Base-by-base conservation (phyloP, 108 stramenopile genomes). In the Asterionellopsis glacialis region DNA sequence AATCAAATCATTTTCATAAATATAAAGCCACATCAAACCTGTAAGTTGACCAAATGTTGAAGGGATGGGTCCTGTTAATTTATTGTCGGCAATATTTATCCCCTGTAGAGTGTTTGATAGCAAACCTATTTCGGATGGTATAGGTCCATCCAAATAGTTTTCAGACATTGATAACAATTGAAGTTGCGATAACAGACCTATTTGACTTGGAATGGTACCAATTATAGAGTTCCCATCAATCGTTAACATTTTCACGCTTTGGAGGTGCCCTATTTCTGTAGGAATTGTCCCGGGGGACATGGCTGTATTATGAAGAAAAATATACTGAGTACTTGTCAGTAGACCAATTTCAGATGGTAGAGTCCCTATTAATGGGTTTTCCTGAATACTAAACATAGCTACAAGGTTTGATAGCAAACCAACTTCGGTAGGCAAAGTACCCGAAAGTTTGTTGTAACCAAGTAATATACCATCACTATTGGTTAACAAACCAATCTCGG, bases 1-100 rank as follows among this genome's bases (percentile, higher is more conserved):
- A 11, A n/a, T 54, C 25, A 91, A 52, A 1, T 88, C 58, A 68
- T 91, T 91, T 11, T 67, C 71, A 28, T 75, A 72, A 5, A 82
- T 27, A 51, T 74, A 70, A 18, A 75, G 15, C 28, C 70, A 73
- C 60, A 73, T 66, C 45, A 84, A 55, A 40, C 74, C 64, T 4
- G 42, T 23, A 59, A 86, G 67, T 12, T 72, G 70, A 12, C 54
- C 61, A 41, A 91, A 57, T 13, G 64, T 68, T 7, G 60, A 45
- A 14, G 82, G 82, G 42, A 83, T 74, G 38, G 57, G 60, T 14
- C 82, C 82, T 13, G 65, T 70, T 24, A 83, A 64, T 45, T 74
- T 1, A 43, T 83, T 83, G 43, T 53, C 45, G 61, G 73, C 73
- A 25, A 79, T 9, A 9, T 47, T 21, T 21, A 47, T 2, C 3